A percentile compares a stretch with the other conserved stretches of the same genome.
These are phyloP conservation scores for Solanum chiquidenum DNA, from an alignment of 257 asterid genomes.

Conservation along the genomic window DNA sequence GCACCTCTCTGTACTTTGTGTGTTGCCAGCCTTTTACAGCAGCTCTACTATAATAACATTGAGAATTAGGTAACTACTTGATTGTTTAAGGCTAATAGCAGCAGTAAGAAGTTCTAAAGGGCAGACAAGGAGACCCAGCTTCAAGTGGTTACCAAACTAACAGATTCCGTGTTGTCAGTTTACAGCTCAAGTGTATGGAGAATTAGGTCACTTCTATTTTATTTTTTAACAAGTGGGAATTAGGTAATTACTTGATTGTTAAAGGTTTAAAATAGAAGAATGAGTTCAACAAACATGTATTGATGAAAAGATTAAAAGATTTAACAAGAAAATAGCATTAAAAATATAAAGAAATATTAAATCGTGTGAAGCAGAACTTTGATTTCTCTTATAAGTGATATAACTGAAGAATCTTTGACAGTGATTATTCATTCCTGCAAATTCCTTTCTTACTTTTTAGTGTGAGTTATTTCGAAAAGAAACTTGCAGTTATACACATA, in stretches of 20 bases:
- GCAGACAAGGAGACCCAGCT: not conserved
- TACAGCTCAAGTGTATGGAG: not conserved
- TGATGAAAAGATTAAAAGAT: not conserved
- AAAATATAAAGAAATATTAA: not conserved
- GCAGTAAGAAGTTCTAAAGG: not conserved
- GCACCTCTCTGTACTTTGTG: not conserved
- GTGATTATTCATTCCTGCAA: not conserved
- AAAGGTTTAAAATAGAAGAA: not conserved
- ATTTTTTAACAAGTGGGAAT: not conserved
- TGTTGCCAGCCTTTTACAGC: not conserved
- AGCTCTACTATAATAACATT: not conserved
- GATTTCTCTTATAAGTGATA: not conserved
- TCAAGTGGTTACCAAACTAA: not conserved
- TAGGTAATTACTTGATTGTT: not conserved
- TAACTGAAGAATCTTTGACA: not conserved
- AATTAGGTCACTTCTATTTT: not conserved
- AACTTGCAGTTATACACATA: not conserved
- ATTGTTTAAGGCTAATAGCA: not conserved
- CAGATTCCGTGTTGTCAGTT: not conserved
- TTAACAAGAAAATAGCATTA: not conserved
- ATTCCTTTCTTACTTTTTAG: not conserved
- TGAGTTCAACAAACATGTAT: not conserved
- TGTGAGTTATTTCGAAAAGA: not conserved
- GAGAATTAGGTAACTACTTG: not conserved
- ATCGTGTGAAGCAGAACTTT: not conserved